Evolutionary conservation across 2,329 filamentous ascomycete genomes (phyloP).

Genomic region (Hymenoscyphus infarciens): DNA sequence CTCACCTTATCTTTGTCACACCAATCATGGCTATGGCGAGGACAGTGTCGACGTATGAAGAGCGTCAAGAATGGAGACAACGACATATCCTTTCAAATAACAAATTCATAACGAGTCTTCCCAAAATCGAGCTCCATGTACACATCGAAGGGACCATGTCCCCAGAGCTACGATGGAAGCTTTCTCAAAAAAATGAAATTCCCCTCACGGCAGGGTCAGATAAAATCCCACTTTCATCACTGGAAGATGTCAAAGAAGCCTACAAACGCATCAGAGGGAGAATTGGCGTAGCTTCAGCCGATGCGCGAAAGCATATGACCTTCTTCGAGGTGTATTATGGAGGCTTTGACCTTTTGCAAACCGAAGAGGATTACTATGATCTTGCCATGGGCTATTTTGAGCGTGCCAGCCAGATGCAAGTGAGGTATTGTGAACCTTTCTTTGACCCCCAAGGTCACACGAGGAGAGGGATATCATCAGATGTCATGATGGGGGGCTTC

Average conservation of each 20-base stretch:
- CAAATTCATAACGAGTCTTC: constrained; percentile 58
- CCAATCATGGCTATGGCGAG: constrained; percentile 9
- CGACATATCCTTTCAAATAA: constrained; percentile 15
- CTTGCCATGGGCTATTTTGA: constrained; percentile 68
- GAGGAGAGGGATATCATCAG: constrained; percentile 56
- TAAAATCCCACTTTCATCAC: constrained; percentile 17
- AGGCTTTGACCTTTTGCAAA: constrained; percentile 64
- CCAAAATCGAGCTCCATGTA: constrained; percentile 78
- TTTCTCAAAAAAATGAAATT: constrained; percentile 60
- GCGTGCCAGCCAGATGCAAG: constrained; percentile 57
- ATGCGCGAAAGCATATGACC: constrained; percentile 16
- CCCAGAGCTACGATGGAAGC: constrained; percentile 63
- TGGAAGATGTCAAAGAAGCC: constrained; percentile 16
- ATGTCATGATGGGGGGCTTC: constrained; percentile 61
- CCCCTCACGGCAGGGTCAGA: constrained; percentile 14
- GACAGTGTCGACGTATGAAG: constrained; percentile 13
- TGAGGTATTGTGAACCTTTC: constrained; percentile 71
- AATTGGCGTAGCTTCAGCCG: constrained; percentile 16
- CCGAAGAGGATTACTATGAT: constrained; percentile 64
- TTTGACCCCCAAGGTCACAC: constrained; percentile 76
- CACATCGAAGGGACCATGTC: constrained; percentile 73
- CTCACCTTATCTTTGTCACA: background rate
- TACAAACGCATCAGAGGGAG: constrained; percentile 21
- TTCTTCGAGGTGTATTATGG: constrained; percentile 76
- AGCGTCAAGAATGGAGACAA: constrained; percentile 16